A percentile compares a stretch with the other conserved stretches of the same genome.
Evolutionary conservation across 1,284 basidiomycete species (phyloP).

Genomic region (Melampsora americana): DNA sequence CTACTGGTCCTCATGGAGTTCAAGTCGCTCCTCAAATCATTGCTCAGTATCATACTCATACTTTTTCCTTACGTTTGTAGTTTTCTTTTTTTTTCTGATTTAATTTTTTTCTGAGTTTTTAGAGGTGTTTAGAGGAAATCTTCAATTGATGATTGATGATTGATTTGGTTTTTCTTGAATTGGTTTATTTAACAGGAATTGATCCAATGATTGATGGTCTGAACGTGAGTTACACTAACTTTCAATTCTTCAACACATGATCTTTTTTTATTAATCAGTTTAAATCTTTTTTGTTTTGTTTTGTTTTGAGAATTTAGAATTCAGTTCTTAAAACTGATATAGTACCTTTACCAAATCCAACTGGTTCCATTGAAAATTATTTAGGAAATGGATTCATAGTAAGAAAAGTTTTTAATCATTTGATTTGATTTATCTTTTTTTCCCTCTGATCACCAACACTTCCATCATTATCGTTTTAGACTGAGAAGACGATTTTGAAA

Average conservation of each 20-base stretch:
- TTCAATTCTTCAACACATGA: too few relatives aligned
- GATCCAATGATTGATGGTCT: conserved; percentile 88
- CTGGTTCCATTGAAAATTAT: conserved; percentile 63
- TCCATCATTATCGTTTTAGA: not conserved
- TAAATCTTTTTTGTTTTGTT: not conserved
- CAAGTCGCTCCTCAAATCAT: conserved; percentile 78
- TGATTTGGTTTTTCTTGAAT: too few relatives aligned
- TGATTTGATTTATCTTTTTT: too few relatives aligned
- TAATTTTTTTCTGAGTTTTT: too few relatives aligned
- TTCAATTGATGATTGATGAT: too few relatives aligned
- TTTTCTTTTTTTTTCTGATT: not conserved
- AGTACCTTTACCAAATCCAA: conserved; percentile 56
- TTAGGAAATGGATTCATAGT: conserved; percentile 47
- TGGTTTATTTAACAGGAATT: conserved; percentile 55
- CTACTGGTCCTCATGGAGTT: conserved; percentile 64
- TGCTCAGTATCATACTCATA: conserved; percentile 77
- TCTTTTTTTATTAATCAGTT: too few relatives aligned
- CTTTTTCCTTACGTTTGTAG: conserved; percentile 22
- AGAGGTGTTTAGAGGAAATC: not conserved
- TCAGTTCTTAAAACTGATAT: conserved; percentile 79
- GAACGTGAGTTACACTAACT: too few relatives aligned
- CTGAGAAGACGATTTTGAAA: conserved; percentile 17
- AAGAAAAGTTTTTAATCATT: not conserved
- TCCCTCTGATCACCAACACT: too few relatives aligned
- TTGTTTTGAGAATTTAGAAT: conserved; percentile 61